Evolutionary conservation across 768 basidiomycete genomes (phyloP).

Genomic region (Phanerochaete sordida): DNA sequence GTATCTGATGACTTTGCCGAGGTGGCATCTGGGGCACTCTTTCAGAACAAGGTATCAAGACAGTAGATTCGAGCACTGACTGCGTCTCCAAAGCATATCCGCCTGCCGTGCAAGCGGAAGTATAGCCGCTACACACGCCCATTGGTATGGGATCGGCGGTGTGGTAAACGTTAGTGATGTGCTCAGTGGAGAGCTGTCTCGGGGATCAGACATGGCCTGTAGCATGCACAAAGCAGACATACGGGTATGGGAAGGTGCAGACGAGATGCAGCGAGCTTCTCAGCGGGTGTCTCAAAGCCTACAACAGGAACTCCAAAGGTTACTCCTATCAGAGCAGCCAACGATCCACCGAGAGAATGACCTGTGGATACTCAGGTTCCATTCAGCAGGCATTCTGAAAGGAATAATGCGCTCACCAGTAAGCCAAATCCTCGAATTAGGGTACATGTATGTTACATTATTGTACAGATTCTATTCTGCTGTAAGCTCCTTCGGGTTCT

Average conservation of each 20-base stretch:
- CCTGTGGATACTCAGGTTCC: constrained; percentile 30
- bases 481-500: not conserved
- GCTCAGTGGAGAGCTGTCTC: constrained; percentile 60
- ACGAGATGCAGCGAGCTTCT: constrained; percentile 57
- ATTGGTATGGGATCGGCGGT: constrained; percentile 93
- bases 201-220: not conserved
- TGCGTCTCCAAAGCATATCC: constrained; percentile 85
- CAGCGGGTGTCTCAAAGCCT: constrained; percentile 80
- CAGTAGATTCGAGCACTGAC: constrained; percentile 25
- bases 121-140: constrained; percentile 75
- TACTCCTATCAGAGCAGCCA: constrained; percentile 79
- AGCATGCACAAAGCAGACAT: constrained; percentile 19
- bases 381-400: too few species aligned
- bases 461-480: constrained; percentile 78
- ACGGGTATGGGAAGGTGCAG: constrained; percentile 89
- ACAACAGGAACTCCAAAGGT: constrained; percentile 95
- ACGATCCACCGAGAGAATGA: constrained; percentile 82
- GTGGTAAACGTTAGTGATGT: constrained; percentile 87
- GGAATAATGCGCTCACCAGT: constrained; percentile 60
- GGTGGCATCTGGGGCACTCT: constrained; percentile 88
- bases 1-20: constrained; percentile 77
- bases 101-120: constrained; percentile 73
- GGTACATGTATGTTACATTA: constrained; percentile 89
- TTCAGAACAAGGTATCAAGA: not conserved
- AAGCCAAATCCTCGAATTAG: constrained; percentile 86